These are phyloP conservation scores for Acephala macrosclerotiorum DNA, from an alignment of 2,329 filamentous ascomycete genomes.

Conservation along the genomic window DNA sequence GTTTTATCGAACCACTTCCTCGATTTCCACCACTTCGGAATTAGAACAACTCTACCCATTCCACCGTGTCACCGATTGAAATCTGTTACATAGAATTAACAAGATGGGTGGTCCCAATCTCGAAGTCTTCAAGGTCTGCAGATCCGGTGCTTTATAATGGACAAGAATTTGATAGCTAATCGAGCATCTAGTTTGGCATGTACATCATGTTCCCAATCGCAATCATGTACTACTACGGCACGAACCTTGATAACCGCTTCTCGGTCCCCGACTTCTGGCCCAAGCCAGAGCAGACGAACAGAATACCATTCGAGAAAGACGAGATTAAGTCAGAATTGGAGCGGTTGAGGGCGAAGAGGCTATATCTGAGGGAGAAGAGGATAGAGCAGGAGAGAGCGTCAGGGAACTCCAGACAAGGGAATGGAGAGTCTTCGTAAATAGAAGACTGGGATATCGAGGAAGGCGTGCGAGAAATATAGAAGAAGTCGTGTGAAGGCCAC, in stretches of 20 bases:
- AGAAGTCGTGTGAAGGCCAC: no score
- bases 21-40: background rate
- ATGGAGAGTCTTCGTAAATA: constrained; percentile 17
- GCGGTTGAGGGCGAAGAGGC: constrained; percentile 39
- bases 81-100: constrained; percentile 14
- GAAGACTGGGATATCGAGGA: background rate
- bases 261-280: constrained; percentile 94
- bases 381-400: constrained; percentile 36
- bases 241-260: constrained; percentile 94
- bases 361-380: constrained; percentile 46
- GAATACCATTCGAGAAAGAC: constrained; percentile 77
- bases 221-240: constrained; percentile 99
- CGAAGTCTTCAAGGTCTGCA: constrained; percentile 86
- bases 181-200: constrained; percentile 81
- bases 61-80: background rate
- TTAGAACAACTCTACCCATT: background rate
- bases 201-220: constrained; percentile 99
- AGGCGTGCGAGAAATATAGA: background rate
- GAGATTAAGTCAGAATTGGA: constrained; percentile 78
- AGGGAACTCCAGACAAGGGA: constrained; percentile 15
- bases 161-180: constrained; percentile 14
- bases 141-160: background rate
- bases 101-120: constrained; percentile 85
- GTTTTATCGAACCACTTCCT: constrained; percentile 16
- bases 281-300: constrained; percentile 77